Evolutionary conservation across 208 protist species (phyloP).

Genomic region (Crithidia bombi): DNA sequence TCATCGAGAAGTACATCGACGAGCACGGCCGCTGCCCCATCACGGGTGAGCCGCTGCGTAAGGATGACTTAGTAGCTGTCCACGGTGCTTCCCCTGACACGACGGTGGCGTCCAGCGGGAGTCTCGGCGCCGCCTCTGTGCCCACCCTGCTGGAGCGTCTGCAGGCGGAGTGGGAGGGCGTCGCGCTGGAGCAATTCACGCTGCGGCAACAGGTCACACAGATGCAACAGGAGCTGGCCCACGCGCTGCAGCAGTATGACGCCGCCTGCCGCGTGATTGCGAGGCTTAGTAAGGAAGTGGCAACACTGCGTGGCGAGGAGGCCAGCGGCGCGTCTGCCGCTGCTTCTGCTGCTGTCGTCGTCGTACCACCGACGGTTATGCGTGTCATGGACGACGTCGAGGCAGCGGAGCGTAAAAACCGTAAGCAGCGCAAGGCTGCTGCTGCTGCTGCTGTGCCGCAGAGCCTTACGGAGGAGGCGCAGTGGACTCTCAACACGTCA

Average conservation of each 20-base stretch:
- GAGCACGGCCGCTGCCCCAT: constrained; percentile 94
- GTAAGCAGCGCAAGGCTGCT: constrained; percentile 38
- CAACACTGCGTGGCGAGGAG: constrained; percentile 29
- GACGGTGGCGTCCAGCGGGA: constrained; percentile 26
- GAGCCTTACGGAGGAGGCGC: constrained; percentile 12
- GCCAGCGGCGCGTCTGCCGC: constrained; percentile 10
- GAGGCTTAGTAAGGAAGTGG: constrained; percentile 85
- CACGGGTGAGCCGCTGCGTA: constrained; percentile 85
- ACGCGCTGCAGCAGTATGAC: constrained; percentile 98
- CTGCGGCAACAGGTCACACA: constrained; percentile 94
- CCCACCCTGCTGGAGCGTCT: constrained; percentile 94
- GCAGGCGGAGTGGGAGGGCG: constrained; percentile 98
- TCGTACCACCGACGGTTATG: constrained; percentile 45
- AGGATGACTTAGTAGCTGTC: constrained; percentile 91
- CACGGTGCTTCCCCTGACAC: constrained; percentile 33
- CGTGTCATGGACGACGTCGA: constrained; percentile 39
- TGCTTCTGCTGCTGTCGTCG: constrained; percentile 14
- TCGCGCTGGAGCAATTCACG: constrained; percentile 98
- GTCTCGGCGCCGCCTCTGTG: constrained; percentile 71
- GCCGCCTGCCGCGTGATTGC: constrained; percentile 98
- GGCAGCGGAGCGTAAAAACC: constrained; percentile 42
- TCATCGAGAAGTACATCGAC: constrained; percentile 96
- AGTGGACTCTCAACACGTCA: constrained; percentile 15
- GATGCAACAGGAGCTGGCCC: constrained; percentile 95
- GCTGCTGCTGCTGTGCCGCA: background rate